phyloP scores from a whole-genome alignment of 2,329 filamentous ascomycete genomes.

The Colletotrichum tamarilloi region DNA sequence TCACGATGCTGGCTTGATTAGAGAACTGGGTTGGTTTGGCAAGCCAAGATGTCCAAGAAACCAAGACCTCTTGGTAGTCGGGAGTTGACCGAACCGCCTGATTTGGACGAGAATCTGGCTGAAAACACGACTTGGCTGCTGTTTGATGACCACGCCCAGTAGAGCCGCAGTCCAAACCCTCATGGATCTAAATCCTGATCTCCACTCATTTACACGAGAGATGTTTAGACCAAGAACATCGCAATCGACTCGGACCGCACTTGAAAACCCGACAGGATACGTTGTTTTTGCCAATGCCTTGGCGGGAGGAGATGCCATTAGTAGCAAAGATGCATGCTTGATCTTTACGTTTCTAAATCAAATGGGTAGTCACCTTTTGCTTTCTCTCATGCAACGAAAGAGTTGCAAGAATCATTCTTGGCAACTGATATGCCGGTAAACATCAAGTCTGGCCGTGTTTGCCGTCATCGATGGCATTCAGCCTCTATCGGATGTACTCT shows the following conservation, averaged over 20 bases:
- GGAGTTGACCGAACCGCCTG: slow-evolving; percentile 16
- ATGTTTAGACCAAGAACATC: not conserved
- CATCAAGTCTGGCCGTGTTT: no score
- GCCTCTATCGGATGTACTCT: not conserved
- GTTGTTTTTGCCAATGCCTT: not conserved
- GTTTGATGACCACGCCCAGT: slow-evolving; percentile 16
- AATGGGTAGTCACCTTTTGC: no score
- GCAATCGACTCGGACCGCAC: slow-evolving; percentile 1
- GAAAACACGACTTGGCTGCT: slow-evolving; percentile 13
- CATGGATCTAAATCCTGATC: slow-evolving; percentile 1
- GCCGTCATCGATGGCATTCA: not conserved
- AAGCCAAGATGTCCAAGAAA: slow-evolving; percentile 22
- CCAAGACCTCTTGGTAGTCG: slow-evolving; percentile 22
- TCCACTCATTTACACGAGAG: not conserved
- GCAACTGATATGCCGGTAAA: no score
- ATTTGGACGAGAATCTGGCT: not conserved
- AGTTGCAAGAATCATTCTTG: no score
- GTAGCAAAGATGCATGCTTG: no score
- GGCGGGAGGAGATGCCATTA: not conserved
- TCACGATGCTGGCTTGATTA: not conserved
- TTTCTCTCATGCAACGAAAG: no score
- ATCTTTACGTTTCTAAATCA: no score
- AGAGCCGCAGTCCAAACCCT: slow-evolving; percentile 4
- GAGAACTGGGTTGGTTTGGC: not conserved
- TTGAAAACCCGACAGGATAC: slow-evolving; percentile 5